Evolutionary conservation across 345 rosid genomes (phyloP).

Genomic region (Salix viminalis): DNA sequence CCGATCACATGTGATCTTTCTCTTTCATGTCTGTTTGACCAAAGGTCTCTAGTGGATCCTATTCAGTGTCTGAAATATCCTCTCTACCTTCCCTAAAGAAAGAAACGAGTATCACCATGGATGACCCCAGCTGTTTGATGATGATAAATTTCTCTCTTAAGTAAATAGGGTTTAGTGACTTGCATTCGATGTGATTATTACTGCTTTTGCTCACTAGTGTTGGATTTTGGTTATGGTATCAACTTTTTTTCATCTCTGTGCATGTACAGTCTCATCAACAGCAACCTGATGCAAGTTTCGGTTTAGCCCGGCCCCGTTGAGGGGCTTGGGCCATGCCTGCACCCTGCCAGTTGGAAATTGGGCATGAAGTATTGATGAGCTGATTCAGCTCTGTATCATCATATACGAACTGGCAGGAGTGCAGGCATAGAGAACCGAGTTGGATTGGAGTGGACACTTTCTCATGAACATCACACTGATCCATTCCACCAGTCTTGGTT

Average conservation of each 20-base stretch:
- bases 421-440: constrained; percentile 63
- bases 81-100: neutral
- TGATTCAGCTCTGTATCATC: neutral
- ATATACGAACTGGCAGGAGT: constrained; percentile 39
- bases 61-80: neutral
- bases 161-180: neutral
- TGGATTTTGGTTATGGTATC: neutral
- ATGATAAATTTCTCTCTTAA: neutral
- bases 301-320: constrained; percentile 91
- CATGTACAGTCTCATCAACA: constrained; percentile 54
- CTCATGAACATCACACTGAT: neutral
- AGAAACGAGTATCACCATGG: neutral
- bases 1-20: neutral
- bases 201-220: neutral
- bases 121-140: neutral
- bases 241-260: neutral
- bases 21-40: neutral
- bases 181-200: neutral
- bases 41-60: neutral
- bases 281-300: constrained; percentile 70
- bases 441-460: constrained; percentile 27
- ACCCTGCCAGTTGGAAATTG: constrained; percentile 28
- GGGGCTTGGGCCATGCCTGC: constrained; percentile 96
- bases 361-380: constrained; percentile 18
- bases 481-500: constrained; percentile 30